Base-by-base conservation (phyloP, 495 filamentous ascomycete genomes). In the Aspergillus sclerotiicarbonarius region DNA sequence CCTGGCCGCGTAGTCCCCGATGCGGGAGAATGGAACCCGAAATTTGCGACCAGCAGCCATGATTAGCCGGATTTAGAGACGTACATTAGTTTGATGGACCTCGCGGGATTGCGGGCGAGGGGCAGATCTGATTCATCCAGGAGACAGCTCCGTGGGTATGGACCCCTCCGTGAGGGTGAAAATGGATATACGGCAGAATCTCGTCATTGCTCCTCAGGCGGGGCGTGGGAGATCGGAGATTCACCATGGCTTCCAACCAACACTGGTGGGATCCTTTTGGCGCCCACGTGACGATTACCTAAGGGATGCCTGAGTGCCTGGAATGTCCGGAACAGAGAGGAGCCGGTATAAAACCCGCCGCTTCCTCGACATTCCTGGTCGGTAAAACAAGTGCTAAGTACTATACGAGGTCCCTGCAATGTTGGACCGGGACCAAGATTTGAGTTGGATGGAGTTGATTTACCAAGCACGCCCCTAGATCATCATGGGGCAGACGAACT, bases 1-100 rank as follows among this genome's bases (percentile, higher is more conserved):
- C 51, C 5, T 30, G 51, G 37, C 51, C 35, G 37, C 51, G 35
- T 54, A 45, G 51, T 29, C 51, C 51, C 51, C 51, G 51, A 54
- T 45, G 37, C 51, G 43, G 31, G 51, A 32, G 18, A 19, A 29
- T 54, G 51, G 43, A 54, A 37, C 51, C 51, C 35, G 35, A 44
- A 54, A 18, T 33, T 43, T 53, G 33, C 21, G 19, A 53, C 6
- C 20, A n/a, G 19, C 6, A 37, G 30, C 0, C 30, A 2, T 39
- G 9, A 3, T 37, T 31, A 29, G n/a, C 33, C 35, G 5, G 33
- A 53, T 31, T 30, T 10, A 44, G 37, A 10, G 35, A 39, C 33
- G 37, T 15, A 54, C 37, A 44, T 54, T 54, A 54, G 37, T 32
- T 19, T 39, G 32, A 52, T 52, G 32, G 50, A 37, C 12, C 32